Conservation (phyloP, 1,139 yeast genomes). For the Insectozyma bohioensis region DNA sequence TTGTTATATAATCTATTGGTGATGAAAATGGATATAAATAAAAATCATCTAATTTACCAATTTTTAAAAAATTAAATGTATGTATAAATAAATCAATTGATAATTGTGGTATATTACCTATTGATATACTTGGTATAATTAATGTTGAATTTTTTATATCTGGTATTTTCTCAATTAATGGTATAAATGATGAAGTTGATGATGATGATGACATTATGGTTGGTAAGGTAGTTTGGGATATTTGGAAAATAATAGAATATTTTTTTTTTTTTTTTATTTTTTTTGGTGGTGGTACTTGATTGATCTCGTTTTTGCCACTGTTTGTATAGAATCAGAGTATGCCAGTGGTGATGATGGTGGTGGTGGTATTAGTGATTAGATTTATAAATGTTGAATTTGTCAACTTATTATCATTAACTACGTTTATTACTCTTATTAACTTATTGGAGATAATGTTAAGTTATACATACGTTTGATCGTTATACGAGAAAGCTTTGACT, state of each 20-base stretch:
- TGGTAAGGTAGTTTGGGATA: neutral
- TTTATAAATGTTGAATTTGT: too few relatives aligned
- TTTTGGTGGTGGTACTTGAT: too few relatives aligned
- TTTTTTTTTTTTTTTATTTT: constrained; percentile 1
- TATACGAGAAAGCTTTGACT: too few relatives aligned
- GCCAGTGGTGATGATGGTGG: too few relatives aligned
- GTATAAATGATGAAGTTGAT: constrained; percentile 6
- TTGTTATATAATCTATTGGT: constrained; percentile 53
- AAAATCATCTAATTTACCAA: constrained; percentile 57
- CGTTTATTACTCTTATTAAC: too few relatives aligned
- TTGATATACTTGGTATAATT: constrained; percentile 75
- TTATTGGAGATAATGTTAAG: too few relatives aligned
- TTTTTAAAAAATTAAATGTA: constrained; percentile 50
- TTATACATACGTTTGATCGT: too few relatives aligned
- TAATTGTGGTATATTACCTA: constrained; percentile 90
- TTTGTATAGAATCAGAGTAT: too few relatives aligned
- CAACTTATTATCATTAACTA: too few relatives aligned
- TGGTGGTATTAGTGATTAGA: too few relatives aligned
- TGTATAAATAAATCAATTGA: constrained; percentile 72
- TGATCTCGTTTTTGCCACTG: too few relatives aligned
- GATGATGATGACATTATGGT: too few relatives aligned
- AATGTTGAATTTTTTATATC: constrained; percentile 23
- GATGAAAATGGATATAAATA: constrained; percentile 82
- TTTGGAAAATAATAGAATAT: neutral
- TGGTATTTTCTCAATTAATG: constrained; percentile 1